Conservation (phyloP, 2,329 filamentous ascomycete species). For the Fusarium domesticum region DNA sequence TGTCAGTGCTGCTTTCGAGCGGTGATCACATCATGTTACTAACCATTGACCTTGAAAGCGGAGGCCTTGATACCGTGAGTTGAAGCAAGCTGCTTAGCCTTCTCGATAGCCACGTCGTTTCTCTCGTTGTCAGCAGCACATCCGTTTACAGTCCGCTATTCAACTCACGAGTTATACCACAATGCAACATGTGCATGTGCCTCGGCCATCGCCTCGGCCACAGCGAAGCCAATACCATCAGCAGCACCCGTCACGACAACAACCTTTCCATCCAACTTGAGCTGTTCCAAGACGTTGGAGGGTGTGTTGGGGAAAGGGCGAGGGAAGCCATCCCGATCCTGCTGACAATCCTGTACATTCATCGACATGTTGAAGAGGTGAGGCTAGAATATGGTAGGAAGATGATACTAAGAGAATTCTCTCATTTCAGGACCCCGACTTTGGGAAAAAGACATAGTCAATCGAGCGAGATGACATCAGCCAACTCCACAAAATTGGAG, state of each 20-base stretch:
- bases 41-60: constrained; percentile 44
- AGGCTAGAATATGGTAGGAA: no score
- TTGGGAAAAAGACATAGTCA: no score
- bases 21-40: neutral
- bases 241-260: constrained; percentile 45
- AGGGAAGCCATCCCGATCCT: constrained; percentile 25
- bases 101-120: constrained; percentile 37
- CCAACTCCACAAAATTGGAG: neutral
- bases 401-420: no score
- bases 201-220: constrained; percentile 46
- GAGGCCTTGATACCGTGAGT: constrained; percentile 36
- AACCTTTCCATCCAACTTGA: constrained; percentile 41
- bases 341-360: constrained; percentile 22
- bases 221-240: constrained; percentile 44
- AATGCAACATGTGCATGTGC: constrained; percentile 41
- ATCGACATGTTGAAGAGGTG: constrained; percentile 31
- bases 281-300: constrained; percentile 44
- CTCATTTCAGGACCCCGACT: no score
- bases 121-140: constrained; percentile 2
- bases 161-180: constrained; percentile 33
- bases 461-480: neutral
- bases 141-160: neutral
- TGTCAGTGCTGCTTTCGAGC: neutral
- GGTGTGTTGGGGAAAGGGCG: constrained; percentile 25
- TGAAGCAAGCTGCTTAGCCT: constrained; percentile 33